Percentiles rank a stretch among this genome's conserved stretches.
Conservation (phyloP, 345 rosid genomes). For the Camelina hispida region DNA sequence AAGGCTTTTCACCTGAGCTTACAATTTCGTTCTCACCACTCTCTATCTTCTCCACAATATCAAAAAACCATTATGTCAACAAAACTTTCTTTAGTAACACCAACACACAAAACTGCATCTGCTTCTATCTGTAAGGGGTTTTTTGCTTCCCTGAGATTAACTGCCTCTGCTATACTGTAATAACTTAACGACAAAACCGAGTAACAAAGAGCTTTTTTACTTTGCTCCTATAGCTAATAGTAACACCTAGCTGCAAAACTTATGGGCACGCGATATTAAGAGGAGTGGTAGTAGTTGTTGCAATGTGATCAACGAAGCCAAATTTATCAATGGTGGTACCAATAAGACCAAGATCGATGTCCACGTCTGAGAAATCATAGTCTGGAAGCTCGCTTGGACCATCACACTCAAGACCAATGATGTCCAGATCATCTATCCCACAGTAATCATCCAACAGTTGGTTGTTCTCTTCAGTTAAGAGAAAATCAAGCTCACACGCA, state of each 20-base stretch:
- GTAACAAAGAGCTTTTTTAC: slow-evolving; percentile 19
- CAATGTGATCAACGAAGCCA: slow-evolving; percentile 27
- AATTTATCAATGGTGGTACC: slow-evolving; percentile 53
- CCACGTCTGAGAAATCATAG: slow-evolving; percentile 58
- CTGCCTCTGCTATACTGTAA: slow-evolving; percentile 37
- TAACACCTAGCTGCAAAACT: slow-evolving; percentile 84
- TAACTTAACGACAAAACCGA: slow-evolving; percentile 30
- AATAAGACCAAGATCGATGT: slow-evolving; percentile 59
- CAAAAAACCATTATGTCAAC: slow-evolving; percentile 39
- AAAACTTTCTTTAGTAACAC: slow-evolving; percentile 41
- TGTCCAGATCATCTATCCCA: slow-evolving; percentile 59
- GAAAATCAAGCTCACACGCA: slow-evolving; percentile 50
- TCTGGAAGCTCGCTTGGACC: slow-evolving; percentile 81
- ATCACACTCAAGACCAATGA: slow-evolving; percentile 55
- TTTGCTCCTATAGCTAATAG: slow-evolving; percentile 40
- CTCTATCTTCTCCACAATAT: slow-evolving; percentile 30
- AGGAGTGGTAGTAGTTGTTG: slow-evolving; percentile 39
- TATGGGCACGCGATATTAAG: slow-evolving; percentile 73
- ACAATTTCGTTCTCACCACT: slow-evolving; percentile 11
- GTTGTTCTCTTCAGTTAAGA: slow-evolving; percentile 59
- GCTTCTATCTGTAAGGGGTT: slow-evolving; percentile 36
- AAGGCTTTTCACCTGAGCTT: slow-evolving; percentile 18
- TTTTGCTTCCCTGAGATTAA: slow-evolving; percentile 27
- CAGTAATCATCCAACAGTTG: slow-evolving; percentile 56
- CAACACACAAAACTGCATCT: slow-evolving; percentile 44